Evolutionary conservation across 257 asterid genomes (phyloP), one percentile per base, ranked within the genome.

Genomic region (Solanum ossicruentum): DNA sequence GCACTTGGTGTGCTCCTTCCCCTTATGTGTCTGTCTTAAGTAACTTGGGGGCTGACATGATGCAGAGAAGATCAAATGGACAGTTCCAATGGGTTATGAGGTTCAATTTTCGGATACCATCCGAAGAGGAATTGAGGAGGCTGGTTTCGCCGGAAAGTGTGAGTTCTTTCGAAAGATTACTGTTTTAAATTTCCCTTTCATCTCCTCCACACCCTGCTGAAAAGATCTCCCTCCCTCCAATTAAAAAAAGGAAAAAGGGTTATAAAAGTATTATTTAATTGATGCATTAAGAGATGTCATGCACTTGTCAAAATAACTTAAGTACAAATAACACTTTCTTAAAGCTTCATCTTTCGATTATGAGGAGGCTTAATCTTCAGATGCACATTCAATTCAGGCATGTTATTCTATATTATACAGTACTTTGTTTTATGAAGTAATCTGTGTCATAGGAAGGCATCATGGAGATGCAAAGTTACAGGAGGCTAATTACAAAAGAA

Each of bases 71-170:
- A 81, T 83, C 93, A 85, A 88, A 87, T 90, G 99, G 99, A 85
- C 95, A 92, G 85, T 84, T 84, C 82, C 85, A 88, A 79, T 96
- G 98, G 98, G 95, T 89, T 83, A 95, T 95, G 99, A 93, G 91
- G 90, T 93, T 90, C 86, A 91, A 89, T 89, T 96, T 94, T 85
- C 98, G 96, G 81, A 93, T 97, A 86, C 99, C 99, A 61, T 95
- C 94, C 7, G 98, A 97, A 87, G 98, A 97, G 91, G 98, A 94
- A 89, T 85, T 97, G 85, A 92, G 99, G 90, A 95, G 98, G 97
- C 90, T 95, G 97, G 98, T 97, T 88, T 91, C 98, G 18, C 98
- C 99, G 81, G 98, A 95, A 90, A 93, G 88, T 87, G 99, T 97
- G 89, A 93, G 98, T 90, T 84, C 63, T 26, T 51, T 51, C 45